Percentiles rank a stretch among this genome's conserved stretches.
These are phyloP conservation scores for Colletotrichum sp. DNA, from an alignment of 2,329 filamentous ascomycete genomes.

Conservation along the genomic window DNA sequence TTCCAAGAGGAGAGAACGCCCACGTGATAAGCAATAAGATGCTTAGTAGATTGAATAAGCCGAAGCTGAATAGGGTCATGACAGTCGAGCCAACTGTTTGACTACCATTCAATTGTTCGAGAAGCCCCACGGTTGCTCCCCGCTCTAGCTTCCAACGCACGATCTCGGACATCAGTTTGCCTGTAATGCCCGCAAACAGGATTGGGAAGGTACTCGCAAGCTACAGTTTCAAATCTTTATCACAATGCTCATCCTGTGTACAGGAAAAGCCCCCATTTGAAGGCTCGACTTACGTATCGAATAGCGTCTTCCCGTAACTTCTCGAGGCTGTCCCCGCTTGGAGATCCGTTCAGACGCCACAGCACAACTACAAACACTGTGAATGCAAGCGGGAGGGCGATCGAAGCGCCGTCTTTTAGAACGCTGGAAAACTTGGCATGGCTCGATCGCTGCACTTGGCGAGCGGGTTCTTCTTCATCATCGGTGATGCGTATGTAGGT, in stretches of 20 bases:
- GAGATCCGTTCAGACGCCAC: not conserved
- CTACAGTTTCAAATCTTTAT: not conserved
- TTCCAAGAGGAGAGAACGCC: too few relatives aligned
- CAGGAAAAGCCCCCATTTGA: not conserved
- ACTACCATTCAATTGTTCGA: conserved; percentile 34
- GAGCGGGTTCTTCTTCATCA: not conserved
- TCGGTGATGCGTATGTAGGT: not conserved
- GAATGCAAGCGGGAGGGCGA: not conserved
- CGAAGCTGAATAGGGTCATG: too few relatives aligned
- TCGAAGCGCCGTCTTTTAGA: not conserved
- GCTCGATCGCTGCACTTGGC: not conserved
- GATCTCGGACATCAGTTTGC: conserved; percentile 27
- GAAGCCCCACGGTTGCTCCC: conserved; percentile 26
- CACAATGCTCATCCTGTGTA: not conserved
- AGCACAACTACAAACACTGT: not conserved
- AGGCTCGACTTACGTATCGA: not conserved
- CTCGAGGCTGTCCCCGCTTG: not conserved
- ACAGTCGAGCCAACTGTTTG: conserved; percentile 24
- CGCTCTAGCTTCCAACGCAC: conserved; percentile 30
- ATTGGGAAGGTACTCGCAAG: conserved; percentile 31
- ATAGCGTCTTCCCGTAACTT: not conserved
- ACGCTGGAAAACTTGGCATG: not conserved
- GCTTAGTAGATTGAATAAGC: too few relatives aligned
- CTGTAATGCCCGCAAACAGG: conserved; percentile 29
- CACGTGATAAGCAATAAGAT: too few relatives aligned